Conservation (phyloP, 805 yeast genomes). For the Candida piceae region DNA sequence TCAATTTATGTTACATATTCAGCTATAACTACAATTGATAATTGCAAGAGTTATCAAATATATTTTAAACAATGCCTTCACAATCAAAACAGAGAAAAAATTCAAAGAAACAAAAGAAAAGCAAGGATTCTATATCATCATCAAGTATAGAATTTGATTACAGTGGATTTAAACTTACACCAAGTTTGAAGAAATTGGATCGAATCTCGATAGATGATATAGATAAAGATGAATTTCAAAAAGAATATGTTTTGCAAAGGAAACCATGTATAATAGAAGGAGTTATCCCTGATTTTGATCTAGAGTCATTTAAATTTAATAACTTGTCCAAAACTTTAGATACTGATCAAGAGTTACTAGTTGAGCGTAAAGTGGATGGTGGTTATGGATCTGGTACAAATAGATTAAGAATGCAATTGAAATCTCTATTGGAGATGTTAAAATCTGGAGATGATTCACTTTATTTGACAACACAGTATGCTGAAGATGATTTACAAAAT, state of each 20-base stretch:
- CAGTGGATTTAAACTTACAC: constrained; percentile 3
- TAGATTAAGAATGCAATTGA: constrained; percentile 46
- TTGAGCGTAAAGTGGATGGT: constrained; percentile 52
- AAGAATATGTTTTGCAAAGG: constrained; percentile 35
- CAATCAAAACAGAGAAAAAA: no score
- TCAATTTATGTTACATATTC: no score
- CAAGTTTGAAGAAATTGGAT: constrained; percentile 2
- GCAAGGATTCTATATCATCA: background rate
- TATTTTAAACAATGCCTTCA: no score
- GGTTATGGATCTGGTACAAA: constrained; percentile 67
- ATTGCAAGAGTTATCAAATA: no score
- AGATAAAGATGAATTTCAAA: constrained; percentile 31
- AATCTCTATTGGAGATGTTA: constrained; percentile 41
- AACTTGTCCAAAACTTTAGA: constrained; percentile 33
- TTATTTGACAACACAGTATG: constrained; percentile 69
- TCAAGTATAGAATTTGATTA: background rate
- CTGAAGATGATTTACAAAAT: constrained; percentile 37
- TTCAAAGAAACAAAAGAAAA: background rate
- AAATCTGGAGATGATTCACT: constrained; percentile 38
- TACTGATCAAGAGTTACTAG: constrained; percentile 34
- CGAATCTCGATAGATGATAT: constrained; percentile 8
- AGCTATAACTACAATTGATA: no score
- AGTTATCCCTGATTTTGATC: constrained; percentile 29
- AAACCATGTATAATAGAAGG: constrained; percentile 49
- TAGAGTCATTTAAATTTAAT: constrained; percentile 30